Percentiles rank a stretch among this genome's conserved stretches.
These are phyloP conservation scores for Mortierella sp. DNA, from an alignment of 371 early-diverging fungal species.

Conservation along the genomic window DNA sequence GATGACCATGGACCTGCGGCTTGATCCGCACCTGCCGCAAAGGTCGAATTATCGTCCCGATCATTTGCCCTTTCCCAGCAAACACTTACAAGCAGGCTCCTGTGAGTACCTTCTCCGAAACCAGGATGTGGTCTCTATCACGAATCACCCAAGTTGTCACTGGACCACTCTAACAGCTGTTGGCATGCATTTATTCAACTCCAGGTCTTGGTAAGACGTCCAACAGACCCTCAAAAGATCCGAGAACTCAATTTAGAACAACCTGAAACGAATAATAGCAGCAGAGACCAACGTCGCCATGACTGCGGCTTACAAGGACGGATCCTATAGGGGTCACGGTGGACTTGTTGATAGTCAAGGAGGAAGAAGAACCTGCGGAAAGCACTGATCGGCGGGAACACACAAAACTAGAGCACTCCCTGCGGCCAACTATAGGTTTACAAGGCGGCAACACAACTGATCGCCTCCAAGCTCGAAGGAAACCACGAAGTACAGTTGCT, in stretches of 20 bases:
- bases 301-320: slow-evolving; percentile 47
- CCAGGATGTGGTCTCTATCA: neutral
- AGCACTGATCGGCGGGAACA: slow-evolving; percentile 19
- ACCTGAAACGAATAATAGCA: slow-evolving; percentile 70
- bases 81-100: slow-evolving; percentile 70
- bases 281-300: slow-evolving; percentile 64
- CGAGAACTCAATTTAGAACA: slow-evolving; percentile 70
- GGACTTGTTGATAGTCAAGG: slow-evolving; percentile 33
- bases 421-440: slow-evolving; percentile 65
- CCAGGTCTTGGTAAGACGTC: slow-evolving; percentile 68
- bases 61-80: slow-evolving; percentile 65
- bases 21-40: slow-evolving; percentile 34
- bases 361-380: slow-evolving; percentile 28
- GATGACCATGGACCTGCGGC: slow-evolving; percentile 41
- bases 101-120: slow-evolving; percentile 48
- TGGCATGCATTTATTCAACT: neutral
- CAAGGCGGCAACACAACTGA: slow-evolving; percentile 55
- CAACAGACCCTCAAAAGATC: slow-evolving; percentile 69
- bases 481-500: slow-evolving; percentile 11
- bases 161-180: neutral
- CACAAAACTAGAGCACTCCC: slow-evolving; percentile 53
- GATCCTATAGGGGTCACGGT: slow-evolving; percentile 14
- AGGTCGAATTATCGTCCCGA: slow-evolving; percentile 61
- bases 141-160: neutral
- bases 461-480: slow-evolving; percentile 19